Evolutionary conservation across 352 stramenopile species (phyloP).

Genomic region (Pythium plurisporium): DNA sequence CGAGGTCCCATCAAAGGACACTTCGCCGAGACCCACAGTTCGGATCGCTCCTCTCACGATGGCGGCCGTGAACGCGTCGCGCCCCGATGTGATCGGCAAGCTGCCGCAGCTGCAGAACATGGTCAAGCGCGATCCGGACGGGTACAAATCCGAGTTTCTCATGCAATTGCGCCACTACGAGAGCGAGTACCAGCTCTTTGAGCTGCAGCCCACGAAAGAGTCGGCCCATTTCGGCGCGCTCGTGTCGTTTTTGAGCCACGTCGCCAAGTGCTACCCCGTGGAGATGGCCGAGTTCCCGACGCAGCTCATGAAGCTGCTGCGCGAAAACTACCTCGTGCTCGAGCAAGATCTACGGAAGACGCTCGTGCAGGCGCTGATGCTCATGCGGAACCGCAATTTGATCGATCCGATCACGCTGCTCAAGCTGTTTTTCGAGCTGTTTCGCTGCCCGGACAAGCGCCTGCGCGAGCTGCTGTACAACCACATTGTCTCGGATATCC

Average conservation of each 20-base stretch:
- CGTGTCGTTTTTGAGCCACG: conserved; percentile 95
- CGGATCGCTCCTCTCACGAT: neutral
- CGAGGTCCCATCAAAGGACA: conserved; percentile 20
- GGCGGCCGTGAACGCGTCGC: conserved; percentile 60
- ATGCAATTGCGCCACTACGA: conserved; percentile 96
- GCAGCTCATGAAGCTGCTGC: conserved; percentile 93
- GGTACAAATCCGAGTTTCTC: conserved; percentile 97
- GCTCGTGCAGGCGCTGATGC: conserved; percentile 94
- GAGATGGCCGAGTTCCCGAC: conserved; percentile 84
- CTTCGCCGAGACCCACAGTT: neutral
- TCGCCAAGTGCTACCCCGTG: conserved; percentile 84
- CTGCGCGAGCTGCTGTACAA: conserved; percentile 93
- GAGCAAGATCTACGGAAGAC: conserved; percentile 90
- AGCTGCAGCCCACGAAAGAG: conserved; percentile 89
- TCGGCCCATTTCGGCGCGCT: conserved; percentile 93
- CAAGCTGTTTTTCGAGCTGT: conserved; percentile 97
- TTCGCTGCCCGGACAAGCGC: conserved; percentile 95
- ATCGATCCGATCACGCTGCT: conserved; percentile 91
- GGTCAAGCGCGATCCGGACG: conserved; percentile 95
- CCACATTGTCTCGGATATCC: conserved; percentile 96
- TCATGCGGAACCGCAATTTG: conserved; percentile 94
- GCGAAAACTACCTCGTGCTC: conserved; percentile 87
- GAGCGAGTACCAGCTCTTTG: conserved; percentile 95
- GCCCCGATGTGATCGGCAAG: conserved; percentile 86
- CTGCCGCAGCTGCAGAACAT: conserved; percentile 98